Evolutionary conservation across 148 eudicot species (phyloP).

Genomic region (Amaranthus hypochondriacus): DNA sequence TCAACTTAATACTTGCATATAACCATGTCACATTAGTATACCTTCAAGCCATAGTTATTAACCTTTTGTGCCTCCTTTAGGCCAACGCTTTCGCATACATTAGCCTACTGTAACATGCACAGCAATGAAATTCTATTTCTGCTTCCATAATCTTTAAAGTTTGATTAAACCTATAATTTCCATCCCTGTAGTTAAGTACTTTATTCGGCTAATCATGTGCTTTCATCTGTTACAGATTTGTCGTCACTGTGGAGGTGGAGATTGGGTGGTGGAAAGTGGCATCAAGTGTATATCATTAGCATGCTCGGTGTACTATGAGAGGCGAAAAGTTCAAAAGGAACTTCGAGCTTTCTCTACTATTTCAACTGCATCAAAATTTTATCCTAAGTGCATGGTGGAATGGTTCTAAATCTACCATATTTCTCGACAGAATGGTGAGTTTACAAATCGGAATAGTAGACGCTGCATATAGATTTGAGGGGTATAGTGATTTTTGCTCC

Average conservation of each 20-base stretch:
- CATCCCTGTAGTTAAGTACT: neutral
- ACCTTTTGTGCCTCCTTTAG: too few species aligned
- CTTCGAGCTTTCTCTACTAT: constrained; percentile 55
- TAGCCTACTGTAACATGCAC: neutral
- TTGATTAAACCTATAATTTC: neutral
- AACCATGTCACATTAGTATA: too few species aligned
- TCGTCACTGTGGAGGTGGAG: constrained; percentile 94
- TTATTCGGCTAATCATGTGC: neutral
- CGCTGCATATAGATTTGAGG: neutral
- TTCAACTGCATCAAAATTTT: constrained; percentile 55
- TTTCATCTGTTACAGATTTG: constrained; percentile 56
- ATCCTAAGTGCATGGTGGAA: constrained; percentile 83
- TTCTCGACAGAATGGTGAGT: neutral
- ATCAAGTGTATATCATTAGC: constrained; percentile 85
- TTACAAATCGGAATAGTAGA: neutral
- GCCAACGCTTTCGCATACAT: too few species aligned
- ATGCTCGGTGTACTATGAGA: constrained; percentile 77
- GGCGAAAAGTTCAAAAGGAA: constrained; percentile 85
- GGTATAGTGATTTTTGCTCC: neutral
- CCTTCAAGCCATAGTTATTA: too few species aligned
- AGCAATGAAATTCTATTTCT: neutral
- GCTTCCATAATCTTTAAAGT: neutral
- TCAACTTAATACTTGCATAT: too few species aligned
- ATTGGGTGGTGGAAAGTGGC: constrained; percentile 79
- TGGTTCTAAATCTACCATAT: constrained; percentile 51